Evolutionary conservation across 2,329 filamentous ascomycete species (phyloP), one percentile per base, ranked within the genome.

Genomic region (Nannizzia gypsea): DNA sequence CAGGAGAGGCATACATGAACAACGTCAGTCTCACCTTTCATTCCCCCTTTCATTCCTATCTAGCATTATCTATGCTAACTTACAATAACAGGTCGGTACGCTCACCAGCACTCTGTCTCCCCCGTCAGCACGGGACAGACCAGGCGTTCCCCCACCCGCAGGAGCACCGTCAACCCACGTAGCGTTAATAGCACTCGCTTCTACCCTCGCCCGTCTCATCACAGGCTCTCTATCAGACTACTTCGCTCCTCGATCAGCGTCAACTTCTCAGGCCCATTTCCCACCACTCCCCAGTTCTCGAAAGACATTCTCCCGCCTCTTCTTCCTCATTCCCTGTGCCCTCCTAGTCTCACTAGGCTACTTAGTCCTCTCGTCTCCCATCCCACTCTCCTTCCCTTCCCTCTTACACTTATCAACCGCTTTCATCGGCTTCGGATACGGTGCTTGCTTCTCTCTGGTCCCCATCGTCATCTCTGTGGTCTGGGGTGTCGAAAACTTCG

Each of bases 401-500:
- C 82, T 89, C 38, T 96, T 97, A 76, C 92, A 90, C 81, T 74
- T 92, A 55, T 88, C 95, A 6, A 95, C 90, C 0, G 83, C 87
- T 0, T 80, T 91, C 1, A 84, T 99, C 5, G 93, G 93, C 5
- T 86, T 90, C 1, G 93, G 93, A 50, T 97, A 99, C 70, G 93
- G 93, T 50, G 91, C 91, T 34, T 83, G 91, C 22, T 99, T 97
- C 77, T 88, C 84, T 55, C 81, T 97, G 4, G 88, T 88, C 0
- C 93, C 93, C 1, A 91, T 97, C 64, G 89, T 97, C 60, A 87
- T 96, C 66, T 90, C 86, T n/a, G 90, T 96, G 8, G 92, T 99
- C 52, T 99, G 93, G 93, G 93, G 93, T 26, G 90, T 96, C 0
- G 91, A 97, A 77, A 99, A 97, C 71, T 97, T 99, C 70, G 93